Percentiles rank a stretch among this genome's conserved stretches.
Conservation (phyloP, 495 filamentous ascomycete species). For the Baudoinia panamericana region DNA sequence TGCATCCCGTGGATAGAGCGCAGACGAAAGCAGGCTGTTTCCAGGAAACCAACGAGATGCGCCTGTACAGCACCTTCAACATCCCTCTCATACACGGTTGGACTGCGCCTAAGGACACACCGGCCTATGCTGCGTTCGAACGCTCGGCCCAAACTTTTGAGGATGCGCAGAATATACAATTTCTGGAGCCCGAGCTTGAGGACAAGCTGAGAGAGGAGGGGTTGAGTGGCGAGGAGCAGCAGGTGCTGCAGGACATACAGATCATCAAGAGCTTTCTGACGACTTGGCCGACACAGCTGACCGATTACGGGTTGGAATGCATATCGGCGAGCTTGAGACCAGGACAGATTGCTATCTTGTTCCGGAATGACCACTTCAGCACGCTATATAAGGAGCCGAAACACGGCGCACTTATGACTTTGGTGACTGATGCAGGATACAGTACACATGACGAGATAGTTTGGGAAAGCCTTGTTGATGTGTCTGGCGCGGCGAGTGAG, state of each 20-base stretch:
- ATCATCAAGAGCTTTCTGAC: slow-evolving; percentile 70
- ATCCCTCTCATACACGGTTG: slow-evolving; percentile 91
- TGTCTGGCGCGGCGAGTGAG: slow-evolving; percentile 69
- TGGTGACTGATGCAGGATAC: slow-evolving; percentile 90
- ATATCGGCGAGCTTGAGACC: slow-evolving; percentile 52
- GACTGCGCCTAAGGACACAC: slow-evolving; percentile 54
- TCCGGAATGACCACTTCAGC: slow-evolving; percentile 93
- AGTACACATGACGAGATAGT: slow-evolving; percentile 80
- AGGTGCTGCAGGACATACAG: slow-evolving; percentile 62
- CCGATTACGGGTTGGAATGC: slow-evolving; percentile 60
- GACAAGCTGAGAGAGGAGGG: slow-evolving; percentile 51
- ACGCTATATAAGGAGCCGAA: slow-evolving; percentile 75
- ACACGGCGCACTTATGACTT: slow-evolving; percentile 53
- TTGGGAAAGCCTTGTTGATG: slow-evolving; percentile 85
- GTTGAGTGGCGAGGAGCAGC: slow-evolving; percentile 45
- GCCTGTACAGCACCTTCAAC: slow-evolving; percentile 71
- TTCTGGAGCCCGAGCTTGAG: slow-evolving; percentile 77
- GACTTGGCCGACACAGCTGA: slow-evolving; percentile 74
- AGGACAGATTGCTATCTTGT: slow-evolving; percentile 73
- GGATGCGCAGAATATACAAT: slow-evolving; percentile 75
- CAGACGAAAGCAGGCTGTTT: slow-evolving; percentile 52
- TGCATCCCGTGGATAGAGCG: slow-evolving; percentile 15
- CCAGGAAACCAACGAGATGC: slow-evolving; percentile 69
- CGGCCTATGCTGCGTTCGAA: slow-evolving; percentile 50
- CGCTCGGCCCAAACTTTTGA: slow-evolving; percentile 73